Conservation (phyloP, 305 asterid species). For the Salvia sclarea region DNA sequence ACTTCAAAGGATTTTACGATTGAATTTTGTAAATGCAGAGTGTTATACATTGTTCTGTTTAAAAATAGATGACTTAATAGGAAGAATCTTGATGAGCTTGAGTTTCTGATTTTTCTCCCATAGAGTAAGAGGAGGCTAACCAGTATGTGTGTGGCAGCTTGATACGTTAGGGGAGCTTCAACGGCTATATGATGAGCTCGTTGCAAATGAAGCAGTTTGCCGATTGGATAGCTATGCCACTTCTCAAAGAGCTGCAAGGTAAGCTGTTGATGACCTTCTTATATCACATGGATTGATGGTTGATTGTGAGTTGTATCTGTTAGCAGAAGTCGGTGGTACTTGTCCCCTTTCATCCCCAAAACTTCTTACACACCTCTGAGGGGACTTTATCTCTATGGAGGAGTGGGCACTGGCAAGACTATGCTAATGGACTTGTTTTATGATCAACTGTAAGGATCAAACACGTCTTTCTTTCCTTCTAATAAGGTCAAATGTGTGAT, state of each 20-base stretch:
- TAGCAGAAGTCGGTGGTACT: slow-evolving; percentile 88
- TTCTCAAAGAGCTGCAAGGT: slow-evolving; percentile 72
- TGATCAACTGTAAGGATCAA: slow-evolving; percentile 65
- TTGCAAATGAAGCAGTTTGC: slow-evolving; percentile 68
- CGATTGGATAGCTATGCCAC: slow-evolving; percentile 74
- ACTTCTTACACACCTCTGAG: slow-evolving; percentile 67
- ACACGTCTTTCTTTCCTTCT: neutral
- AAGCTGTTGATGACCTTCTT: neutral
- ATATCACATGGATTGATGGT: neutral
- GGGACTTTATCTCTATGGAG: slow-evolving; percentile 96
- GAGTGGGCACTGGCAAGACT: slow-evolving; percentile 99
- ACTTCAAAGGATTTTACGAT: neutral
- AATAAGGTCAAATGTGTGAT: neutral
- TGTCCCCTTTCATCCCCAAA: slow-evolving; percentile 86
- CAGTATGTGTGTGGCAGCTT: slow-evolving; percentile 53
- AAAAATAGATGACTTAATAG: neutral
- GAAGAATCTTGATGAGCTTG: neutral
- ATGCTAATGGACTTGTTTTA: slow-evolving; percentile 96
- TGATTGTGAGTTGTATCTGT: neutral
- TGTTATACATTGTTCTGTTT: neutral
- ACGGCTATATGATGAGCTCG: slow-evolving; percentile 79
- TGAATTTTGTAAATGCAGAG: neutral
- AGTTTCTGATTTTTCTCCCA: neutral
- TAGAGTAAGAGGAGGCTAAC: too few relatives aligned
- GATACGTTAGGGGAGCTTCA: slow-evolving; percentile 85